Percentiles rank a stretch among this genome's conserved stretches.
Conservation (phyloP, 768 basidiomycete species). For the Russula olivacea region DNA sequence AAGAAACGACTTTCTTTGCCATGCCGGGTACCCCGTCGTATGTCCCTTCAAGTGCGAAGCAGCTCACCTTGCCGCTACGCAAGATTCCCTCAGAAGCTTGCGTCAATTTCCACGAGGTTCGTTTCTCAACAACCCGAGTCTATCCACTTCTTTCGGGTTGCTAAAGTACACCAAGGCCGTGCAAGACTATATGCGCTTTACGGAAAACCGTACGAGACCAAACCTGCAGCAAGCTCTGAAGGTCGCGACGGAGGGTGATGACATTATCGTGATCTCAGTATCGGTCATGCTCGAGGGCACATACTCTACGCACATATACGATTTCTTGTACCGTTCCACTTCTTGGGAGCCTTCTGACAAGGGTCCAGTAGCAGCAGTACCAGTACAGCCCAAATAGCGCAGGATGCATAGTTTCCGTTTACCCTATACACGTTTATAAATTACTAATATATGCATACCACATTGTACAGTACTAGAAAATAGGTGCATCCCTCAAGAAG, state of each 20-base stretch:
- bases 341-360: constrained; percentile 18
- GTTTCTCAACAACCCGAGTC: background rate
- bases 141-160: background rate
- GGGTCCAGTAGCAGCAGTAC: constrained; percentile 4
- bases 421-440: background rate
- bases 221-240: constrained; percentile 24
- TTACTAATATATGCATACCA: constrained; percentile 6
- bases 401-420: background rate
- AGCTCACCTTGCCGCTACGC: constrained; percentile 17
- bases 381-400: constrained; percentile 1
- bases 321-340: constrained; percentile 22
- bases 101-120: constrained; percentile 13
- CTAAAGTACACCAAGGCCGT: constrained; percentile 8
- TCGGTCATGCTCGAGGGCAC: constrained; percentile 19
- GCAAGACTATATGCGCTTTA: constrained; percentile 23
- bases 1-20: constrained; percentile 12
- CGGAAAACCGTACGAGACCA: constrained; percentile 14
- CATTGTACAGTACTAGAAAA: constrained; percentile 47
- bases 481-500: constrained; percentile 85
- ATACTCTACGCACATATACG: constrained; percentile 24
- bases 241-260: constrained; percentile 9
- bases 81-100: constrained; percentile 7
- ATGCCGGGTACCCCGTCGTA: constrained; percentile 27
- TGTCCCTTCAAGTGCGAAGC: constrained; percentile 3
- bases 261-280: constrained; percentile 24